These are phyloP conservation scores for Pythium plurisporium DNA, from an alignment of 352 stramenopile species.

Conservation along the genomic window DNA sequence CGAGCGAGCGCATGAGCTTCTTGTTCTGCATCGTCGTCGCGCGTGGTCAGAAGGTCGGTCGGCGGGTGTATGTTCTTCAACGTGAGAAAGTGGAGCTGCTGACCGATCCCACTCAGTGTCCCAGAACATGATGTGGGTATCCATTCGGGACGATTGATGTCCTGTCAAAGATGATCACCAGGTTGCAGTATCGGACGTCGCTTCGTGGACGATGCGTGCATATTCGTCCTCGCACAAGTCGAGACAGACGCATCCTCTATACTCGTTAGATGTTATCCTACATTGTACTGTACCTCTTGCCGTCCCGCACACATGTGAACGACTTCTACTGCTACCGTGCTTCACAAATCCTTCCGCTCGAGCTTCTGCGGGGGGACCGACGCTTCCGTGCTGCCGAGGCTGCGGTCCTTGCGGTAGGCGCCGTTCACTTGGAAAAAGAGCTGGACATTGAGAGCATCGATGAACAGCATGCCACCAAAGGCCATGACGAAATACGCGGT, in stretches of 20 bases:
- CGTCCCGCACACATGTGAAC: too few relatives aligned
- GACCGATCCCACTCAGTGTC: background rate
- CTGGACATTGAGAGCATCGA: conserved; percentile 63
- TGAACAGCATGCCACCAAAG: conserved; percentile 73
- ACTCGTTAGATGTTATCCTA: too few relatives aligned
- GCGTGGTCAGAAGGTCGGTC: background rate
- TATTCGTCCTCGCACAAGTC: too few relatives aligned
- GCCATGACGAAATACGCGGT: conserved; percentile 61
- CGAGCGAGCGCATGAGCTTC: conserved; percentile 15
- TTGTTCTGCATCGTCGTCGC: conserved; percentile 19
- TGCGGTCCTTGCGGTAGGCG: conserved; percentile 44
- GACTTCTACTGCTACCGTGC: background rate
- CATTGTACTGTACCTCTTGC: too few relatives aligned
- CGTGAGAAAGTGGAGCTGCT: conserved; percentile 5
- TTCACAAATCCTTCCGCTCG: conserved; percentile 2
- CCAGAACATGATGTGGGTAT: background rate
- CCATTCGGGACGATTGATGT: background rate
- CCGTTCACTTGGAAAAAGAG: conserved; percentile 55
- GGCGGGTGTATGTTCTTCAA: conserved; percentile 16
- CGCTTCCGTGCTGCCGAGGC: conserved; percentile 1
- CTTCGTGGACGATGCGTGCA: too few relatives aligned
- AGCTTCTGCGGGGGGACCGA: background rate
- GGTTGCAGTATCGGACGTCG: too few relatives aligned
- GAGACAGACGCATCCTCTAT: too few relatives aligned
- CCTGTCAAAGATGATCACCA: background rate